These are phyloP conservation scores for Gracilaria vermiculophylla DNA, from an alignment of 23 red algal genomes.

Conservation along the genomic window DNA sequence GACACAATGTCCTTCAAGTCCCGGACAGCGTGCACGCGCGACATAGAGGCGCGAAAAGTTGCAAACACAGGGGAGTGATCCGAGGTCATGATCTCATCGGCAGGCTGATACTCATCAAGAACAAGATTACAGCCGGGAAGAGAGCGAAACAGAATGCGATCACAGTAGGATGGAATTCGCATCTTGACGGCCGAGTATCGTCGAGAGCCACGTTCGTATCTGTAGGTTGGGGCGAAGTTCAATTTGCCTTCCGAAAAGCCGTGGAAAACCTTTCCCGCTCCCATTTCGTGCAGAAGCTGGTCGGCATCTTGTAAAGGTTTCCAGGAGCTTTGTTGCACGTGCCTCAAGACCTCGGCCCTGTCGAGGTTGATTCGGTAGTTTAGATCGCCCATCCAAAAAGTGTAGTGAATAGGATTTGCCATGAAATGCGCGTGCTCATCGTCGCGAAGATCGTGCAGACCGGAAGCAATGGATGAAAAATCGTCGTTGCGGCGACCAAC, in stretches of 20 bases:
- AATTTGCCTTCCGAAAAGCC: slow-evolving; percentile 79
- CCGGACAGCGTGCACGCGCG: background rate
- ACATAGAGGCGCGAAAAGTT: slow-evolving; percentile 54
- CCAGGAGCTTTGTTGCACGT: slow-evolving; percentile 62
- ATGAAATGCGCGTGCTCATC: background rate
- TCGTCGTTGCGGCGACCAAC: slow-evolving; percentile 48
- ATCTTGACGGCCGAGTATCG: slow-evolving; percentile 64
- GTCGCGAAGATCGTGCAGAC: slow-evolving; percentile 27
- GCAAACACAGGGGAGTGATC: slow-evolving; percentile 91
- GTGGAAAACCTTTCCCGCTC: slow-evolving; percentile 60
- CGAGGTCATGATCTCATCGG: slow-evolving; percentile 84
- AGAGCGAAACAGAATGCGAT: slow-evolving; percentile 77
- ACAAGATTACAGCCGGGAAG: slow-evolving; percentile 34
- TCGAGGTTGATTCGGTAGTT: slow-evolving; percentile 92
- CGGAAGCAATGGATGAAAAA: slow-evolving; percentile 36
- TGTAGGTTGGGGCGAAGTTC: slow-evolving; percentile 90
- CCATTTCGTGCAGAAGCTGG: slow-evolving; percentile 71
- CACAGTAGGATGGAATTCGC: slow-evolving; percentile 83
- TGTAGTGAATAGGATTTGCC: slow-evolving; percentile 42
- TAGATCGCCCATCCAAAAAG: slow-evolving; percentile 93
- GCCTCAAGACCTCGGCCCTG: slow-evolving; percentile 67
- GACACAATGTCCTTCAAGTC: slow-evolving; percentile 7
- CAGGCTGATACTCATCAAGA: slow-evolving; percentile 60
- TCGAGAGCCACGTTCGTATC: slow-evolving; percentile 64
- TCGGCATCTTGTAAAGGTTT: slow-evolving; percentile 62